Evolutionary conservation across 2,329 filamentous ascomycete species (phyloP).

Genomic region (Alternaria triticina): DNA sequence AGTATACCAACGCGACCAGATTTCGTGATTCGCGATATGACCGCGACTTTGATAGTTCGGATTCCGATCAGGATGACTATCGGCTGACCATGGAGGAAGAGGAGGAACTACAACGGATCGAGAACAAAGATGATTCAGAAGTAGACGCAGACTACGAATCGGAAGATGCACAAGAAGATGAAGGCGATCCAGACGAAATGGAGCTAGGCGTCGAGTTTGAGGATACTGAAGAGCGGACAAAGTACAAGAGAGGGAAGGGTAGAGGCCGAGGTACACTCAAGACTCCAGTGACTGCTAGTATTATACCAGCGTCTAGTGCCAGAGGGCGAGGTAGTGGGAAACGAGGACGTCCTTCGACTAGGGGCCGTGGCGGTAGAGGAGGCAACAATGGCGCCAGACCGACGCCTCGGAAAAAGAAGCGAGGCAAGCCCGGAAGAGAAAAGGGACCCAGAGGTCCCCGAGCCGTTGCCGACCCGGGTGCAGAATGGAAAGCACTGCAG

Average conservation of each 20-base stretch:
- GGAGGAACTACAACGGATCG: conserved; percentile 37
- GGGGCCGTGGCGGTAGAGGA: conserved; percentile 36
- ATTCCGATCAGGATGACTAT: conserved; percentile 35
- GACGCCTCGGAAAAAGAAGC: conserved; percentile 28
- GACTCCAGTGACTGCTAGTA: background rate
- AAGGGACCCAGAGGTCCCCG: conserved; percentile 50
- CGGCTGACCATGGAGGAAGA: conserved; percentile 30
- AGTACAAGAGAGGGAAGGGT: conserved; percentile 23
- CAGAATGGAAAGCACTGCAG: conserved; percentile 73
- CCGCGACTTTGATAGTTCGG: conserved; percentile 31
- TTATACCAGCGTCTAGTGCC: conserved; percentile 11
- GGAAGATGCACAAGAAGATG: conserved; percentile 41
- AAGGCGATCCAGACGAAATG: conserved; percentile 42
- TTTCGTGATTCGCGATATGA: conserved; percentile 30
- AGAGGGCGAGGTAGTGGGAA: conserved; percentile 26
- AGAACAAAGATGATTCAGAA: conserved; percentile 38
- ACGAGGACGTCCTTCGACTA: conserved; percentile 34
- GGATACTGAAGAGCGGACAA: conserved; percentile 30
- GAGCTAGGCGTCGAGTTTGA: conserved; percentile 37
- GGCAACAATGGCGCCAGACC: conserved; percentile 21
- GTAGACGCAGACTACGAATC: conserved; percentile 46
- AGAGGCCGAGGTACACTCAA: conserved; percentile 3
- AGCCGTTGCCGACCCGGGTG: conserved; percentile 71
- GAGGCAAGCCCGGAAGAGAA: conserved; percentile 32
- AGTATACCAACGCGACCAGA: conserved; percentile 29